Conservation (phyloP, 257 asterid species). For the Jasminum sambac region DNA sequence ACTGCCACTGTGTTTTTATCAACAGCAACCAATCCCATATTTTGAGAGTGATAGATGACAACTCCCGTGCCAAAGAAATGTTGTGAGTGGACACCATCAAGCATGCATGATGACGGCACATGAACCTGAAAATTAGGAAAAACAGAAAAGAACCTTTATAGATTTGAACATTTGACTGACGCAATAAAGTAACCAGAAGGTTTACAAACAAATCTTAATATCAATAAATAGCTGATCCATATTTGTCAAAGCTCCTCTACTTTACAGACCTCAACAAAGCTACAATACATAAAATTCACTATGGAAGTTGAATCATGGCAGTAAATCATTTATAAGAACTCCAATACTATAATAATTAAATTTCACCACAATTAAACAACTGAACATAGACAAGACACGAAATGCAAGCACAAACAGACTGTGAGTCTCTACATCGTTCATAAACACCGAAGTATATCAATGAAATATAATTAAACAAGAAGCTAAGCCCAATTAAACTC, state of each 20-base stretch:
- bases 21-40: conserved; percentile 91
- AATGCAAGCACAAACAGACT: background rate
- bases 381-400: background rate
- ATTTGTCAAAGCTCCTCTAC: background rate
- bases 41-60: conserved; percentile 80
- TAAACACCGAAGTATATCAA: background rate
- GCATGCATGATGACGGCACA: conserved; percentile 97
- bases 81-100: conserved; percentile 98
- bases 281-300: background rate
- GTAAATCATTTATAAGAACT: background rate
- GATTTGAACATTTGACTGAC: background rate
- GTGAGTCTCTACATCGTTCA: background rate
- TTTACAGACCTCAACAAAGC: background rate
- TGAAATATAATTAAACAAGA: background rate
- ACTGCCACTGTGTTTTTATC: conserved; percentile 98
- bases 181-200: background rate
- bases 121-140: conserved; percentile 73
- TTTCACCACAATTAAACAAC: background rate
- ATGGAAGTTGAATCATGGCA: background rate
- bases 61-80: conserved; percentile 97
- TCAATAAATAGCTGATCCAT: background rate
- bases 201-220: background rate
- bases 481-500: background rate
- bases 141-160: conserved; percentile 7
- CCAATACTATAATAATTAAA: background rate